Conservation (phyloP, 1,139 yeast species). For the Pichia norvegensis region DNA sequence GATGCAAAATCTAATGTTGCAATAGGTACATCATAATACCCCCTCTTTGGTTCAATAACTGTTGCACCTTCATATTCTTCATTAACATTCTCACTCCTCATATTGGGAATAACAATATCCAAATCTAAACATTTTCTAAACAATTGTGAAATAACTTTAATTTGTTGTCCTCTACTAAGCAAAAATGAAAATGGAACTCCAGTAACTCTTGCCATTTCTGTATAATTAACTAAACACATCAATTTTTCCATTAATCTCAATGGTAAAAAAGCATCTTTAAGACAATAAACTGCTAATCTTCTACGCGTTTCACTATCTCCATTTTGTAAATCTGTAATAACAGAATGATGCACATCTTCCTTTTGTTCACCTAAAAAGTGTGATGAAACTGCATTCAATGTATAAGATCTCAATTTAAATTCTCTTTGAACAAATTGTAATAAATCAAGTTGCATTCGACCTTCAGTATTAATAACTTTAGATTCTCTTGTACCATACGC, state of each 20-base stretch:
- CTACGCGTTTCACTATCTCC: conserved; percentile 90
- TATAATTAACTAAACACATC: conserved; percentile 94
- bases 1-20: conserved; percentile 98
- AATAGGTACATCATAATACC: conserved; percentile 94
- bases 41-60: conserved; percentile 92
- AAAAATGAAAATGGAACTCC: conserved; percentile 95
- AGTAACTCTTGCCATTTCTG: conserved; percentile 99
- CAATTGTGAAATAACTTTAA: conserved; percentile 90
- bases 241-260: conserved; percentile 78
- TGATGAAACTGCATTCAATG: conserved; percentile 91
- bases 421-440: conserved; percentile 92
- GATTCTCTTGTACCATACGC: conserved; percentile 97
- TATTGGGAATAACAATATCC: conserved; percentile 82
- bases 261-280: conserved; percentile 93
- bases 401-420: conserved; percentile 87
- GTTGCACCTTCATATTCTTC: conserved; percentile 99
- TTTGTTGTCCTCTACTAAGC: conserved; percentile 90
- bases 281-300: conserved; percentile 91
- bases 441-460: conserved; percentile 90
- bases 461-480: conserved; percentile 86
- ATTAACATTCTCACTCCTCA: conserved; percentile 71
- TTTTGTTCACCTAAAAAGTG: conserved; percentile 92
- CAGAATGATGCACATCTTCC: conserved; percentile 96
- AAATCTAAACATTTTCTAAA: conserved; percentile 85
- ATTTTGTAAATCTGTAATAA: conserved; percentile 88